Evolutionary conservation across 331 rosid genomes (phyloP).

Genomic region (Quercus lobata): DNA sequence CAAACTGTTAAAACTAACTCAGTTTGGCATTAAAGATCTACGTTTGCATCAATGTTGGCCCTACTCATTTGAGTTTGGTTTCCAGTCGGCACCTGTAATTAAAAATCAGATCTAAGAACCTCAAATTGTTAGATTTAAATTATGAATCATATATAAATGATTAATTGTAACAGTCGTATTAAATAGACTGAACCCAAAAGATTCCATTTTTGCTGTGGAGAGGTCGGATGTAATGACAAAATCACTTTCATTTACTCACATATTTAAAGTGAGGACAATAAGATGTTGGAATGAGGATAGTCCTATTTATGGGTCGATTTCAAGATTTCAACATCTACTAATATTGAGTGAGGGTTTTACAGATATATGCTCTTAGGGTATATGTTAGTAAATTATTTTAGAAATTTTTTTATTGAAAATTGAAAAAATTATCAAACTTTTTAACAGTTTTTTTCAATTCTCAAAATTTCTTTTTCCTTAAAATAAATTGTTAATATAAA

Average conservation of each 20-base stretch:
- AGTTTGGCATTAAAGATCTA: background rate
- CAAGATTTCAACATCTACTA: background rate
- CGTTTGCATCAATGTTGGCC: too few relatives aligned
- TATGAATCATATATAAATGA: too few relatives aligned
- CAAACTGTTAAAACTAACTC: background rate
- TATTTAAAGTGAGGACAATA: background rate
- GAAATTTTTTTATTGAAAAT: too few relatives aligned
- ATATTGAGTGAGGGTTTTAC: background rate
- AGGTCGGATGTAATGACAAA: background rate
- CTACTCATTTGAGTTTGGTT: too few relatives aligned
- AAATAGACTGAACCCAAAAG: background rate
- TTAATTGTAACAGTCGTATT: too few relatives aligned
- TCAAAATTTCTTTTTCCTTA: too few relatives aligned
- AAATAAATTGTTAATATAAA: too few relatives aligned
- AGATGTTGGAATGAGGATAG: background rate
- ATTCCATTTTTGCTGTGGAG: background rate
- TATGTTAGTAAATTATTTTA: too few relatives aligned
- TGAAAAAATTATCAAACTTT: too few relatives aligned
- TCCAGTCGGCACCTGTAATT: too few relatives aligned
- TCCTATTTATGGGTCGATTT: background rate
- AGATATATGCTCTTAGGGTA: rapidly evolving
- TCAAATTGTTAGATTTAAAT: too few relatives aligned
- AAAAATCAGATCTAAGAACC: too few relatives aligned
- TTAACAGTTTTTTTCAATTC: background rate
- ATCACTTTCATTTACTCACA: background rate